Conservation (phyloP, 805 yeast species). For the Ogataea haglerorum region DNA sequence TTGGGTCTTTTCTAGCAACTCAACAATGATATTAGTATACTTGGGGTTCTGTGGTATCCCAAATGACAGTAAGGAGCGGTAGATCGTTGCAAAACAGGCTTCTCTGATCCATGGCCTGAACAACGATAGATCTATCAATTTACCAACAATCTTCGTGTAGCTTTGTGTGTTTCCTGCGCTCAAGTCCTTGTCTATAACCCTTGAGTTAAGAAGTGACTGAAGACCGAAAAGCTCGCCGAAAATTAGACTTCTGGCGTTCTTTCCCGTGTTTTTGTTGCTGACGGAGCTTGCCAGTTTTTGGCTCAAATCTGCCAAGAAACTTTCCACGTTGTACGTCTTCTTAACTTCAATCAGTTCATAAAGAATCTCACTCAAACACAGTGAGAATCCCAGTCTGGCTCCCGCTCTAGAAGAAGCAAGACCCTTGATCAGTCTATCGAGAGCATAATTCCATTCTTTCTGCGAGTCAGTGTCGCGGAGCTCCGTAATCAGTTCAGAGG, state of each 20-base stretch:
- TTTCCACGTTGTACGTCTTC: conserved; percentile 35
- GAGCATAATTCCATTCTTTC: conserved; percentile 78
- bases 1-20: conserved; percentile 42
- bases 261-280: conserved; percentile 58
- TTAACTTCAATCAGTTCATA: conserved; percentile 31
- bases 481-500: conserved; percentile 60
- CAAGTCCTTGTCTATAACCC: conserved; percentile 32
- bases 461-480: conserved; percentile 41
- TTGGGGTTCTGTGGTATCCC: conserved; percentile 18
- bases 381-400: conserved; percentile 83
- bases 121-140: conserved; percentile 54
- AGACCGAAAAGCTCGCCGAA: conserved; percentile 87
- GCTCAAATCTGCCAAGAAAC: conserved; percentile 36
- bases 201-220: conserved; percentile 65
- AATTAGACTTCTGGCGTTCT: conserved; percentile 71
- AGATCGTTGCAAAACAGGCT: conserved; percentile 68
- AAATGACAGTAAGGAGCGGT: conserved; percentile 42
- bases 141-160: conserved; percentile 40
- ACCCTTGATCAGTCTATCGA: conserved; percentile 76
- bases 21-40: conserved; percentile 15
- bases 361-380: conserved; percentile 74
- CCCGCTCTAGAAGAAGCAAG: conserved; percentile 76
- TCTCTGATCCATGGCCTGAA: conserved; percentile 85
- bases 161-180: conserved; percentile 26
- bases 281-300: conserved; percentile 37